These are phyloP conservation scores for Cyberlindnera veronae DNA, from an alignment of 805 yeast species.

Conservation along the genomic window DNA sequence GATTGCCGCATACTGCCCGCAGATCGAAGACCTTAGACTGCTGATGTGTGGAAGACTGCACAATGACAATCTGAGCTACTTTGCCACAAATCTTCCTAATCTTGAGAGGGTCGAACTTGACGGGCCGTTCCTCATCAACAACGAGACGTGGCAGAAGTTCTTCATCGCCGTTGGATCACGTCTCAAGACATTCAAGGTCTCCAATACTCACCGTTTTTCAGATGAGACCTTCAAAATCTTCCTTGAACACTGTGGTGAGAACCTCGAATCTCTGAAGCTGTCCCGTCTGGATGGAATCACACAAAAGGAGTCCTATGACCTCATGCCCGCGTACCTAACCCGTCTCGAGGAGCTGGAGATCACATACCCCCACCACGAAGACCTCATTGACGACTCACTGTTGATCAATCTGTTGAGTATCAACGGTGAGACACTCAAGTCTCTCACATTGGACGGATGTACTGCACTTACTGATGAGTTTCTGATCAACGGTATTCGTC, in stretches of 20 bases:
- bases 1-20: slow-evolving; percentile 78
- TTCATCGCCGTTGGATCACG: slow-evolving; percentile 56
- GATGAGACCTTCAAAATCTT: slow-evolving; percentile 61
- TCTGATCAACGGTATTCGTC: slow-evolving; percentile 51
- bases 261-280: slow-evolving; percentile 54
- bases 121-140: slow-evolving; percentile 86
- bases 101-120: slow-evolving; percentile 62
- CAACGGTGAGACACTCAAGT: slow-evolving; percentile 57
- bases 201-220: slow-evolving; percentile 81
- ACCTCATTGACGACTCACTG: slow-evolving; percentile 63
- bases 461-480: slow-evolving; percentile 64
- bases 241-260: slow-evolving; percentile 56
- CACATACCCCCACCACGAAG: slow-evolving; percentile 63
- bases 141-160: slow-evolving; percentile 71
- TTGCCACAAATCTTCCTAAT: slow-evolving; percentile 51
- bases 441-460: slow-evolving; percentile 71
- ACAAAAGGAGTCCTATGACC: slow-evolving; percentile 51
- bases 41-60: slow-evolving; percentile 93
- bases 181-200: slow-evolving; percentile 56
- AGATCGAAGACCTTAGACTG: slow-evolving; percentile 58
- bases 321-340: slow-evolving; percentile 61
- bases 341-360: slow-evolving; percentile 58
- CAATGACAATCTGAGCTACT: slow-evolving; percentile 67
- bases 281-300: slow-evolving; percentile 71
- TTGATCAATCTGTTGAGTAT: slow-evolving; percentile 56